A percentile compares a stretch with the other conserved stretches of the same genome.
phyloP scores from a whole-genome alignment of 176 grass and related monocot species.

The Elaeis guineensis region DNA sequence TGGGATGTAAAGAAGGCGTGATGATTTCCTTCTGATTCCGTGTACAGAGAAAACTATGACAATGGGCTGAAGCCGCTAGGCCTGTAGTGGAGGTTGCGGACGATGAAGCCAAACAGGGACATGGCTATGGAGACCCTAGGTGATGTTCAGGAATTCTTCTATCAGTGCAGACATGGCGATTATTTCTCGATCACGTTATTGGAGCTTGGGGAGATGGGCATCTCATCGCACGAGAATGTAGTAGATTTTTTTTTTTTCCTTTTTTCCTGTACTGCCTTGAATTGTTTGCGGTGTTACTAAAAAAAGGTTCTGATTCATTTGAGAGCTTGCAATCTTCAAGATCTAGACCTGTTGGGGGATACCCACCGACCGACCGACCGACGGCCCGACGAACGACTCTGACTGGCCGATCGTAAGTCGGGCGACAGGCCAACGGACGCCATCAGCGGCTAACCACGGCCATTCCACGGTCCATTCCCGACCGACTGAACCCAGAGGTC shows the following conservation, averaged over 20 bases:
- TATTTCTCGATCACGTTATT: constrained; percentile 43
- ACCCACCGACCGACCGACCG: too few species aligned
- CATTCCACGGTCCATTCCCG: too few species aligned
- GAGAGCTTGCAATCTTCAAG: too few species aligned
- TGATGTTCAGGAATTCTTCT: constrained; percentile 33
- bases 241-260: constrained; percentile 3
- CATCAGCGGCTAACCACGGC: too few species aligned
- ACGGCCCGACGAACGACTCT: too few species aligned
- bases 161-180: constrained; percentile 65
- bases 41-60: constrained; percentile 42
- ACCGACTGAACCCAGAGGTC: too few species aligned
- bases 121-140: constrained; percentile 40
- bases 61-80: constrained; percentile 41
- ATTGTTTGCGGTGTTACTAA: too few species aligned
- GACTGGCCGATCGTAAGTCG: too few species aligned
- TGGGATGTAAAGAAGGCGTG: constrained; percentile 52
- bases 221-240: constrained; percentile 36
- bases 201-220: constrained; percentile 52
- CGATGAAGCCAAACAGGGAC: constrained; percentile 52
- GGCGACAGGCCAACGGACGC: too few species aligned
- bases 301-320: too few species aligned
- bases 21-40: constrained; percentile 42
- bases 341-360: too few species aligned
- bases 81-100: constrained; percentile 40
- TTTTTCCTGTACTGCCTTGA: too few species aligned